phyloP scores from a whole-genome alignment of 805 yeast genomes.

The Candida takata region DNA sequence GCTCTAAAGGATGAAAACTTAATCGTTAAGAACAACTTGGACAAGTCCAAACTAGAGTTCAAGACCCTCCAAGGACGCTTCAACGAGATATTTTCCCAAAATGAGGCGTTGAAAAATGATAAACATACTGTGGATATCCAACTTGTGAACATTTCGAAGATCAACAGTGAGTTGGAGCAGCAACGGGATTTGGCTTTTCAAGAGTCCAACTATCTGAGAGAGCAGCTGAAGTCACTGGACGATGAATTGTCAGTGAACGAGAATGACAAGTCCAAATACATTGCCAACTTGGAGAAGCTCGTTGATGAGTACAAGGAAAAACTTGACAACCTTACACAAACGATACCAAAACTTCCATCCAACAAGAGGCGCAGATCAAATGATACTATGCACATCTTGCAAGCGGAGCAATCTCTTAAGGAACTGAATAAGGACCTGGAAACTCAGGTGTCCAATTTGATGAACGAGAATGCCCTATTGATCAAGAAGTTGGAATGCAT shows the following conservation, averaged over 20 bases:
- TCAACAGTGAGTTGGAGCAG: slow-evolving; percentile 40
- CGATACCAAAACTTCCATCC: slow-evolving; percentile 19
- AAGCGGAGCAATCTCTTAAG: background rate
- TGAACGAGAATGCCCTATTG: slow-evolving; percentile 30
- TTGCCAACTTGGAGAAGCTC: slow-evolving; percentile 26
- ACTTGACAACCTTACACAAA: slow-evolving; percentile 34
- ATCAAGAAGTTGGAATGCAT: slow-evolving; percentile 31
- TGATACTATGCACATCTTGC: background rate
- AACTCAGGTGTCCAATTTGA: slow-evolving; percentile 26
- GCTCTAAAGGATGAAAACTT: slow-evolving; percentile 34
- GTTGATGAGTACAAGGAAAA: slow-evolving; percentile 52
- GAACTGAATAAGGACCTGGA: slow-evolving; percentile 3
- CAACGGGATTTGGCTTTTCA: slow-evolving; percentile 46
- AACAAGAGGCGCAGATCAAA: slow-evolving; percentile 25
- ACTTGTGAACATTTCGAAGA: slow-evolving; percentile 23
- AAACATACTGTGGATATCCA: slow-evolving; percentile 21
- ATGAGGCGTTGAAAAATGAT: slow-evolving; percentile 25
- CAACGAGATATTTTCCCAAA: slow-evolving; percentile 34
- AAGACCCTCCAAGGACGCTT: slow-evolving; percentile 15
- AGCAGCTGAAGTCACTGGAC: slow-evolving; percentile 47
- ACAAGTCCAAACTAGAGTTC: slow-evolving; percentile 22
- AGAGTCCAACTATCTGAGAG: slow-evolving; percentile 52
- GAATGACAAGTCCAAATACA: slow-evolving; percentile 18
- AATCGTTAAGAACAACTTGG: slow-evolving; percentile 27
- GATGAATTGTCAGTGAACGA: slow-evolving; percentile 19